A percentile compares a stretch with the other conserved stretches of the same genome.
Evolutionary conservation across 371 early-diverging fungal species (phyloP).

Genomic region (Apophysomyces elegans): DNA sequence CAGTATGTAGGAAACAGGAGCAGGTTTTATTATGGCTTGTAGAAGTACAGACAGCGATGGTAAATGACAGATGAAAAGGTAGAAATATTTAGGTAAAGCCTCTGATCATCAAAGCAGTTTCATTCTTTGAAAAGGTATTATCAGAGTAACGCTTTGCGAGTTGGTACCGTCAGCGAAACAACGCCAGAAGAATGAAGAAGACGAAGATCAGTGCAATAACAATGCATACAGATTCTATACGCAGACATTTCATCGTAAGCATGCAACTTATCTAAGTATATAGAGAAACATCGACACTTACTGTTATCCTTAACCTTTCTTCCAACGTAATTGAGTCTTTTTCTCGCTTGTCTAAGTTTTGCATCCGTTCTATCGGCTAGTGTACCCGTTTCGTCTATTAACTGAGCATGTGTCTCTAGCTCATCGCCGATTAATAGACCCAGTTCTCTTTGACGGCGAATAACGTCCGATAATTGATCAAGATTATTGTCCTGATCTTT

Average conservation of each 20-base stretch:
- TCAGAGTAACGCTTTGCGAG: too few species aligned
- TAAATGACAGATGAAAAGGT: too few species aligned
- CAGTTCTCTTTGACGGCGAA: conserved; percentile 77
- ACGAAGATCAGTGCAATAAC: conserved; percentile 48
- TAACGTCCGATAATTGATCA: conserved; percentile 66
- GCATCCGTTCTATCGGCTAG: conserved; percentile 67
- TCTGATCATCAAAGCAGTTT: too few species aligned
- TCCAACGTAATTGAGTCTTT: conserved; percentile 46
- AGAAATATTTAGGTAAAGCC: too few species aligned
- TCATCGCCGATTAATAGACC: conserved; percentile 81
- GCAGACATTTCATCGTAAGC: background rate
- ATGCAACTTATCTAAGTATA: background rate
- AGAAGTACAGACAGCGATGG: too few species aligned
- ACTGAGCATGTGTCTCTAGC: conserved; percentile 72
- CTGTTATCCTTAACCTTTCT: conserved; percentile 54
- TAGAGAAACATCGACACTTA: conserved; percentile 24
- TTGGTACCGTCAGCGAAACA: conserved; percentile 27
- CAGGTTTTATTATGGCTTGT: too few species aligned
- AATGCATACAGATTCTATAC: conserved; percentile 50
- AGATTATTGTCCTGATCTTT: conserved; percentile 80
- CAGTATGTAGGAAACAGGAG: too few species aligned
- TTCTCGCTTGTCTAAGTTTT: conserved; percentile 60
- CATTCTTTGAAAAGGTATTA: too few species aligned
- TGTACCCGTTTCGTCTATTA: conserved; percentile 75
- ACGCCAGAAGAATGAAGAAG: conserved; percentile 45